These are phyloP conservation scores for Fraxinus angustifolia DNA, from an alignment of 305 asterid species.

Conservation along the genomic window DNA sequence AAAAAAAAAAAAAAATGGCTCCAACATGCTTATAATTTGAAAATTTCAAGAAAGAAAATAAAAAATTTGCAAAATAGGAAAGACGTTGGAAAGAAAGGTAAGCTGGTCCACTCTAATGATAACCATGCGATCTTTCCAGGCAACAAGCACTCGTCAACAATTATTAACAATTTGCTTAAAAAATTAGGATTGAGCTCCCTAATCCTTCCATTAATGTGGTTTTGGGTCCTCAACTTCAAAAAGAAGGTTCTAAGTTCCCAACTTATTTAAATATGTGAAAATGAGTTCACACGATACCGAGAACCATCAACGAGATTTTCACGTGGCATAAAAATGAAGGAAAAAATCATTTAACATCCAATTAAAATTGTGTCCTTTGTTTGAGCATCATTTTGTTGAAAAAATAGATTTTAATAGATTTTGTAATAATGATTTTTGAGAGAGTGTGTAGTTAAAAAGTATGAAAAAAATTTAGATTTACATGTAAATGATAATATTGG, in stretches of 20 bases:
- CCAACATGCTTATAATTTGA: too few species aligned
- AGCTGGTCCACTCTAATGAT: neutral
- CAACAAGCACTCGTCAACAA: neutral
- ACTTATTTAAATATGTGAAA: neutral
- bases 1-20: too few species aligned
- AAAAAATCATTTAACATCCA: too few species aligned
- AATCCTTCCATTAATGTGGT: neutral
- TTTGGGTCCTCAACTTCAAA: neutral
- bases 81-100: neutral
- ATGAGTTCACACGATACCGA: neutral
- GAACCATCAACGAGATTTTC: neutral
- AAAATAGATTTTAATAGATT: too few species aligned
- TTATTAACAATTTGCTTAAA: neutral
- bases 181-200: neutral
- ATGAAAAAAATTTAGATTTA: too few species aligned
- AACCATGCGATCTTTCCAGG: neutral
- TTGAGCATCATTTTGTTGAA: too few species aligned
- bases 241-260: neutral
- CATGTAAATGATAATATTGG: too few species aligned
- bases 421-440: too few species aligned
- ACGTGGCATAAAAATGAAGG: too few species aligned
- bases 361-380: too few species aligned
- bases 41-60: neutral
- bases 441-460: too few species aligned
- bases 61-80: neutral